These are phyloP conservation scores for Betula pendula DNA, from an alignment of 306 rosid genomes.

Conservation along the genomic window DNA sequence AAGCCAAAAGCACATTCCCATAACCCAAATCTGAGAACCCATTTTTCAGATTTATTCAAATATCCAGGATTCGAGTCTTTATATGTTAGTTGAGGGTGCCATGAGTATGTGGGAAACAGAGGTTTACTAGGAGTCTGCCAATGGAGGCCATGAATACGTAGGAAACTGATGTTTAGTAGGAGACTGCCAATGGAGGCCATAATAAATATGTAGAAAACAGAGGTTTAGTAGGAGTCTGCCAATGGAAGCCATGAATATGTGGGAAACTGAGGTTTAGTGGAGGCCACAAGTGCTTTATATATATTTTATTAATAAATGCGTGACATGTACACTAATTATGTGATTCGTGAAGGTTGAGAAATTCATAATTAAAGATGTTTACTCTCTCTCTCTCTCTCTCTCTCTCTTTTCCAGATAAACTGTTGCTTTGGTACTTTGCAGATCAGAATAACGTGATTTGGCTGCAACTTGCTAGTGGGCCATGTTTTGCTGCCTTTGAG, in stretches of 20 bases:
- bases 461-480: neutral
- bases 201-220: too few species aligned
- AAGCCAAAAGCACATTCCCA: constrained; percentile 53
- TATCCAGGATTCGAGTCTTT: constrained; percentile 34
- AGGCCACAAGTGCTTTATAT: neutral
- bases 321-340: neutral
- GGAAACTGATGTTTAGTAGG: neutral
- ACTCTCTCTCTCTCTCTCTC: neutral
- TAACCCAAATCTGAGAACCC: constrained; percentile 52
- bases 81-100: neutral
- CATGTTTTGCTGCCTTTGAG: neutral
- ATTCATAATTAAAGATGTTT: neutral
- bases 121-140: neutral
- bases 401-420: neutral
- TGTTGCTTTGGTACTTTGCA: neutral
- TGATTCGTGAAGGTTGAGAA: too few species aligned
- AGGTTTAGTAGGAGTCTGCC: too few species aligned
- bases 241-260: neutral
- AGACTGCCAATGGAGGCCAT: neutral
- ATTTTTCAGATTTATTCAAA: constrained; percentile 38
- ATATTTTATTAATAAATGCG: neutral
- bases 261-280: neutral
- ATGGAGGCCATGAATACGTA: neutral
- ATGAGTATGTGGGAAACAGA: neutral
- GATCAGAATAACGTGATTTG: neutral